A percentile compares a stretch with the other conserved stretches of the same genome.
Evolutionary conservation across 768 basidiomycete genomes (phyloP).

Genomic region (Lentinula guzmanii): DNA sequence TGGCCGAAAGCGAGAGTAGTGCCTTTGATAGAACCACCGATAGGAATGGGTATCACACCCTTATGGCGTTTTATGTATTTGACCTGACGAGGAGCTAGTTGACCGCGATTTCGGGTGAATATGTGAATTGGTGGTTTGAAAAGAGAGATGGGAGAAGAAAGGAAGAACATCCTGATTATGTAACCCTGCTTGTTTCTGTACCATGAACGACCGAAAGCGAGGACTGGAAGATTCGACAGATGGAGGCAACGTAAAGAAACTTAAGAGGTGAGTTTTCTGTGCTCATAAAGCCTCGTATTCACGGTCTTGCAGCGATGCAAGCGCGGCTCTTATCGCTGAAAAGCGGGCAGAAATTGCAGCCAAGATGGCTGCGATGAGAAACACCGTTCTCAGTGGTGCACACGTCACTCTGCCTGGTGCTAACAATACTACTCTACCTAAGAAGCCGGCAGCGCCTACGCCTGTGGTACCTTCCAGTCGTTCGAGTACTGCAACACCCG

Average conservation of each 20-base stretch:
- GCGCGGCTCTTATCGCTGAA: slow-evolving; percentile 70
- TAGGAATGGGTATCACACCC: slow-evolving; percentile 79
- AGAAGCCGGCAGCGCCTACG: neutral
- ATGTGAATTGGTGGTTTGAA: slow-evolving; percentile 21
- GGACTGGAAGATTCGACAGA: slow-evolving; percentile 51
- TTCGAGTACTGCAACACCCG: too few species aligned
- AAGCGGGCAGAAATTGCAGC: slow-evolving; percentile 83
- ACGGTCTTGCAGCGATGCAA: slow-evolving; percentile 48
- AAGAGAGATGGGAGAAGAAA: slow-evolving; percentile 10
- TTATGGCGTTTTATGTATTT: slow-evolving; percentile 89
- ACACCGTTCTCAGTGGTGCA: slow-evolving; percentile 25
- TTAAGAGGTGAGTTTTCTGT: slow-evolving; percentile 52
- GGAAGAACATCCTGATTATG: slow-evolving; percentile 10
- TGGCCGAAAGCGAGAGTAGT: slow-evolving; percentile 90
- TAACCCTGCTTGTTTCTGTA: slow-evolving; percentile 8
- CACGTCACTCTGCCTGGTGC: slow-evolving; percentile 18
- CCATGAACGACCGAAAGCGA: slow-evolving; percentile 67
- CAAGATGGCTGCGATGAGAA: slow-evolving; percentile 74
- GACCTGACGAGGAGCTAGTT: slow-evolving; percentile 79
- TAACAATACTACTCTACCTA: slow-evolving; percentile 11
- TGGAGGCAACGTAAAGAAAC: slow-evolving; percentile 45
- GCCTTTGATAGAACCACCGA: slow-evolving; percentile 88
- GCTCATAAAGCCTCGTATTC: slow-evolving; percentile 5
- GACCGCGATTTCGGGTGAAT: slow-evolving; percentile 42
- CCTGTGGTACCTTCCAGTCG: slow-evolving; percentile 5